Evolutionary conservation across 1,139 yeast species (phyloP), one percentile per base, ranked within the genome.

Genomic region (Kazachstania sp.): DNA sequence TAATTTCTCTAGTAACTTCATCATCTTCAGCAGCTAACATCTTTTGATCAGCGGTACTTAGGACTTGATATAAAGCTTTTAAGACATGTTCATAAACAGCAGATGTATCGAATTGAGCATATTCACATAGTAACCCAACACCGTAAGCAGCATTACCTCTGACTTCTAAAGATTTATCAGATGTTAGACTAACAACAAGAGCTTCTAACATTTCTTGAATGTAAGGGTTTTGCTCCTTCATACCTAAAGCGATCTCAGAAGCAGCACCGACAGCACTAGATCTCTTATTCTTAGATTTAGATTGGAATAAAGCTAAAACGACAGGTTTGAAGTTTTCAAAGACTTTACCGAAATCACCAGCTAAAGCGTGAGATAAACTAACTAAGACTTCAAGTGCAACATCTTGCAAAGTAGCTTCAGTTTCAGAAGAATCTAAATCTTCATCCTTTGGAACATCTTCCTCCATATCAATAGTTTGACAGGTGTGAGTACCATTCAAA

Each of bases 131-230:
- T 54, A 88, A 71, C 56, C 98, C 99, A 56, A 86, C 79, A 73
- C 97, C 98, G 64, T 87, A 92, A 16, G 97, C 97, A 48, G 97
- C 94, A 60, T 88, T 86, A 58, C 96, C 92, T 70, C 92, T 83
- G 49, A 88, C 97, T 64, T 88, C 96, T 56, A 85, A 74, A 28
- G 94, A 83, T 59, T 81, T 77, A 67, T 92, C 98, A 54, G 76
- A 74, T 51, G 82, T 72, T 54, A 92, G 74, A 58, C 85, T 81
- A 51, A 78, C 76, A 48, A 77, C 72, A 62, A 92, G 81, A 26
- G 83, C 72, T 63, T 81, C 79, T 60, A 88, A 71, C 59, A 92
- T 73, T 57, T 84, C 86, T 54, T 78, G 78, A 44, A 83, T 71
- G 69, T 72, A 82, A 51, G 86, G 85, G 59, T 86, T 81, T 53